These are phyloP conservation scores for Pythium grandisporangium DNA, from an alignment of 352 stramenopile species.

Conservation along the genomic window DNA sequence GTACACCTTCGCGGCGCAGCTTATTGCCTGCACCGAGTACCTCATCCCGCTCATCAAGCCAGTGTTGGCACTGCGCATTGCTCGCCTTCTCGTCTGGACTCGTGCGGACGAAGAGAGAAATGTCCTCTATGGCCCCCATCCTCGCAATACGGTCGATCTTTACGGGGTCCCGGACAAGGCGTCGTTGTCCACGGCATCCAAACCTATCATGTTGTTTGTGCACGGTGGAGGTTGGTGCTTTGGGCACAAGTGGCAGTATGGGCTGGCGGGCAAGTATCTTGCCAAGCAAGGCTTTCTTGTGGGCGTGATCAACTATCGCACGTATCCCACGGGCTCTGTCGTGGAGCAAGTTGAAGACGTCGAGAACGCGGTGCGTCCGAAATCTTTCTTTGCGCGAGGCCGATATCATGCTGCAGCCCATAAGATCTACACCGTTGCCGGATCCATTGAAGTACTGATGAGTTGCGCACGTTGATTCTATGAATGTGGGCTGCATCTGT, in stretches of 20 bases:
- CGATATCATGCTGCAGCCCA: too few species aligned
- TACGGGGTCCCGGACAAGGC: slow-evolving; percentile 26
- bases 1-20: slow-evolving; percentile 36
- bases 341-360: slow-evolving; percentile 87
- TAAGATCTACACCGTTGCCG: too few species aligned
- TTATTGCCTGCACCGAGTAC: slow-evolving; percentile 43
- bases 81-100: slow-evolving; percentile 29
- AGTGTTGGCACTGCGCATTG: slow-evolving; percentile 28
- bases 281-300: slow-evolving; percentile 54
- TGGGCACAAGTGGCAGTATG: slow-evolving; percentile 75
- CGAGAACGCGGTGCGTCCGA: slow-evolving; percentile 39
- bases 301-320: slow-evolving; percentile 86
- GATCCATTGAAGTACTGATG: too few species aligned
- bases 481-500: too few species aligned
- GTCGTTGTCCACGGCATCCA: slow-evolving; percentile 9
- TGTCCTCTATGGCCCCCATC: slow-evolving; percentile 32
- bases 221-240: slow-evolving; percentile 86
- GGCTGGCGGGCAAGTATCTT: slow-evolving; percentile 50
- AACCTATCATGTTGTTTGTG: slow-evolving; percentile 87
- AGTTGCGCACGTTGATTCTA: too few species aligned
- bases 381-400: not conserved
- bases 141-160: slow-evolving; percentile 49
- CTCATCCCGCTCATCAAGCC: slow-evolving; percentile 49
- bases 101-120: slow-evolving; percentile 15
- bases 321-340: slow-evolving; percentile 79